These are phyloP conservation scores for Talaromyces borbonicus DNA, from an alignment of 495 filamentous ascomycete species.

Conservation along the genomic window DNA sequence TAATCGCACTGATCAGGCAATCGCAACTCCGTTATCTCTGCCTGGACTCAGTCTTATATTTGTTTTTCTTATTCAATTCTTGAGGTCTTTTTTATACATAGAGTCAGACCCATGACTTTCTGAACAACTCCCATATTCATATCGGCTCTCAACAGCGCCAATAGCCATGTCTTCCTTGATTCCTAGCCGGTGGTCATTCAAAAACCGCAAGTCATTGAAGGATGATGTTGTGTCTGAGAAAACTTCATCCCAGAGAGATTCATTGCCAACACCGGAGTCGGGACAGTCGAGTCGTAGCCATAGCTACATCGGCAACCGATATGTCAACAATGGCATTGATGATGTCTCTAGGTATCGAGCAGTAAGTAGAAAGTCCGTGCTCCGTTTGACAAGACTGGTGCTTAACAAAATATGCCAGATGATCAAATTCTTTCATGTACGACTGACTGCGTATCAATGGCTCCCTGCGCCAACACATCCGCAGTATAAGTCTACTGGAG, in stretches of 20 bases:
- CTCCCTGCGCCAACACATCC: constrained; percentile 10
- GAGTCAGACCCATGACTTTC: not conserved
- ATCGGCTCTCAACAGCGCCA: not conserved
- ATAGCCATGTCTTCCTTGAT: constrained; percentile 2
- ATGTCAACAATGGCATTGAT: constrained; percentile 6
- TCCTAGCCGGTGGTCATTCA: constrained; percentile 4
- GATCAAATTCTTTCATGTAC: constrained; percentile 10
- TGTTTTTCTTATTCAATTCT: too few relatives aligned
- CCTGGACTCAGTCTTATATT: not conserved
- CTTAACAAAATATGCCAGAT: constrained; percentile 5
- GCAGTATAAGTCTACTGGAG: constrained; percentile 3
- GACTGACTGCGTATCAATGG: constrained; percentile 18
- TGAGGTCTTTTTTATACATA: not conserved
- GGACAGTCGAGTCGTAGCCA: constrained; percentile 2
- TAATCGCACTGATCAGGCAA: not conserved
- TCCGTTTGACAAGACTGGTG: not conserved
- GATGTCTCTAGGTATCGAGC: constrained; percentile 7
- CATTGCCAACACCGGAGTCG: not conserved
- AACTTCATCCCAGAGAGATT: constrained; percentile 3
- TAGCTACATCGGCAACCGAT: not conserved
- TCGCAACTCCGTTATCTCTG: not conserved
- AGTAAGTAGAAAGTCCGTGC: not conserved
- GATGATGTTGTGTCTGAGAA: not conserved
- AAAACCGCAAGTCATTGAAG: not conserved
- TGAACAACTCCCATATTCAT: not conserved